Evolutionary conservation across 73 alveolate species (phyloP).

Genomic region (Paramecium caudatum): DNA sequence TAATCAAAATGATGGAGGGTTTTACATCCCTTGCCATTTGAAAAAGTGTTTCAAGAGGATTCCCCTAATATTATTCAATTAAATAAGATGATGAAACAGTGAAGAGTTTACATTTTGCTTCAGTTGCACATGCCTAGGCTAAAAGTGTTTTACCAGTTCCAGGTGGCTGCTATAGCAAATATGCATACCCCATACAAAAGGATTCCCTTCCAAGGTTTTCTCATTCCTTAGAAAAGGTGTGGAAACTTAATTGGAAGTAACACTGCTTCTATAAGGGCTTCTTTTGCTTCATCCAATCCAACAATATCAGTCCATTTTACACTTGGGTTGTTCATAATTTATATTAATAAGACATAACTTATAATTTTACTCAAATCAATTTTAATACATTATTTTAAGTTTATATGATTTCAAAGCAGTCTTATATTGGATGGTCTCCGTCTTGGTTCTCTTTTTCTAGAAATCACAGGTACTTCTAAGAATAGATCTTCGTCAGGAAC

Average conservation of each 20-base stretch:
- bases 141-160: slow-evolving; percentile 98
- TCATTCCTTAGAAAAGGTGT: slow-evolving; percentile 90
- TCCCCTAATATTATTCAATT: slow-evolving; percentile 93
- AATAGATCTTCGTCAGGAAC: slow-evolving; percentile 48
- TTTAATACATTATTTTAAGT: neutral
- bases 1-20: slow-evolving; percentile 95
- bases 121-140: slow-evolving; percentile 96
- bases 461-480: slow-evolving; percentile 38
- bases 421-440: slow-evolving; percentile 35
- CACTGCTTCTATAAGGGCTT: slow-evolving; percentile 92
- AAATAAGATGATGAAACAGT: slow-evolving; percentile 90
- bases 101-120: slow-evolving; percentile 91
- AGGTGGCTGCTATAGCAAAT: slow-evolving; percentile 84
- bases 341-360: no score
- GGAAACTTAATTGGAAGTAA: slow-evolving; percentile 97
- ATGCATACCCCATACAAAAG: slow-evolving; percentile 86
- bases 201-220: slow-evolving; percentile 98
- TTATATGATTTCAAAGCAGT: neutral
- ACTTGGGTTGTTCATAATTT: no score
- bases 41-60: slow-evolving; percentile 84
- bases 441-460: slow-evolving; percentile 38
- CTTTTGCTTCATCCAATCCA: slow-evolving; percentile 91
- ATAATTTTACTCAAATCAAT: no score
- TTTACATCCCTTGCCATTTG: slow-evolving; percentile 90
- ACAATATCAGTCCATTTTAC: slow-evolving; percentile 94